Evolutionary conservation across 2,329 filamentous ascomycete genomes (phyloP), one percentile per base, ranked within the genome.

Genomic region (Fusarium sp.): DNA sequence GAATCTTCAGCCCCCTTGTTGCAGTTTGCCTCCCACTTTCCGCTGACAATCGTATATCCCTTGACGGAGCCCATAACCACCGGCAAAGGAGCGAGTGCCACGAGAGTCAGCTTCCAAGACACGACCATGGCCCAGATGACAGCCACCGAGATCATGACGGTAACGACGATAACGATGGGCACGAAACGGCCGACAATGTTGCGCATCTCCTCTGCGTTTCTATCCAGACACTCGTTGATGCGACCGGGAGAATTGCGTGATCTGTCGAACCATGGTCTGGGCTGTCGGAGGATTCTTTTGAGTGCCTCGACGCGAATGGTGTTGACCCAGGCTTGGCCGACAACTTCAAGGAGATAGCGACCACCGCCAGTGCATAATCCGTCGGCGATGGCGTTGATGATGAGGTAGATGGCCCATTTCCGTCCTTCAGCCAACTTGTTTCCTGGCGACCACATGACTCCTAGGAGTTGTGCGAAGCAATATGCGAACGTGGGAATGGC

Each of bases 131-230:
- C 92, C 95, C 95, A 98, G 2, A 88, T 78, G 8, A 97, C 78
- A 0, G 94, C 91, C n/a, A 93, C 88, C 0, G 84, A 66, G 20
- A 94, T 87, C 88, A 97, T 95, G 61, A 90, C 83, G 0, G 86
- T 79, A 5, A 93, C 91, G 11, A 92, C 89, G 16, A 95, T 86
- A 1, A 93, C 82, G 63, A 93, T 90, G 1, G 93, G 92, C 1
- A 92, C 87, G 78, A 98, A 97, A 2, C 93, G 90, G 2, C 94
- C 93, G 0, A 97, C 87, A 0, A 98, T 85, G 76, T 94, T 95
- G 10, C 94, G 90, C 90, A 97, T 95, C 80, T 98, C 95, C 80
- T 98, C 95, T 0, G 93, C 93, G 77, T 94, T 94, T 18, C 93
- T 89, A 77, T 97, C 94, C 0, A 98, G 87, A 52, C 89, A 92